Percentiles rank a stretch among this genome's conserved stretches.
These are phyloP conservation scores for Brasilioporus rufonigricans DNA, from an alignment of 768 basidiomycete species.

Conservation along the genomic window DNA sequence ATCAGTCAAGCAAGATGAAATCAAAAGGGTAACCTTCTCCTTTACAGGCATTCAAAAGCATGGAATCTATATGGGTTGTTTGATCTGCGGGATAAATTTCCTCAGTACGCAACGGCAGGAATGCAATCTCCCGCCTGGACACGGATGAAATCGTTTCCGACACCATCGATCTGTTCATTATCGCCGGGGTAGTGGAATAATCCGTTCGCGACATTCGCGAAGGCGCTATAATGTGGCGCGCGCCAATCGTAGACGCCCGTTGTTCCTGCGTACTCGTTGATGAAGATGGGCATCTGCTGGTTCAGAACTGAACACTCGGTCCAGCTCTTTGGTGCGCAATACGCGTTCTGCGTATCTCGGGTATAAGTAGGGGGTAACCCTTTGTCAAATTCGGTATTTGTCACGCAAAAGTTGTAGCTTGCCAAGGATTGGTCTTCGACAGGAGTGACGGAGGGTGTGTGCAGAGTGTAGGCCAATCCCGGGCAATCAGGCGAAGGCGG, in stretches of 20 bases:
- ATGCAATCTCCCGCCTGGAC: conserved; percentile 14
- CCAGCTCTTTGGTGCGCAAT: conserved; percentile 29
- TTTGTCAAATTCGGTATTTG: conserved; percentile 10
- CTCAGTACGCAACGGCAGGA: conserved; percentile 22
- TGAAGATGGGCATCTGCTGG: conserved; percentile 27
- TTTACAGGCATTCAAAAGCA: background rate
- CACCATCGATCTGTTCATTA: conserved; percentile 4
- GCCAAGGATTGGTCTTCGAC: conserved; percentile 23
- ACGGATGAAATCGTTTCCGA: conserved; percentile 18
- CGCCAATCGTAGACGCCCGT: conserved; percentile 26
- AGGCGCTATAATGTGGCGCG: conserved; percentile 15
- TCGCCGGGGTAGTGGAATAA: conserved; percentile 11
- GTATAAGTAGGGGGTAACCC: conserved; percentile 10
- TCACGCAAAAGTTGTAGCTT: conserved; percentile 16
- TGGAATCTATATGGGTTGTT: conserved; percentile 1
- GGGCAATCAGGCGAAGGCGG: conserved; percentile 25
- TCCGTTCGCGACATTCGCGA: background rate
- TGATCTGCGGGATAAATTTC: background rate
- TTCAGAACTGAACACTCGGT: conserved; percentile 17
- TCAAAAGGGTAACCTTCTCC: background rate
- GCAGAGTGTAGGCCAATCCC: conserved; percentile 21
- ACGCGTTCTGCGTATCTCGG: conserved; percentile 18
- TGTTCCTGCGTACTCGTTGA: conserved; percentile 24
- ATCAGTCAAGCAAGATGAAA: conserved; percentile 6
- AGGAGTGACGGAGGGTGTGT: conserved; percentile 28